Percentiles rank a stretch among this genome's conserved stretches.
These are phyloP conservation scores for Pharnaceum exiguum DNA, from an alignment of 148 eudicot species.

Conservation along the genomic window DNA sequence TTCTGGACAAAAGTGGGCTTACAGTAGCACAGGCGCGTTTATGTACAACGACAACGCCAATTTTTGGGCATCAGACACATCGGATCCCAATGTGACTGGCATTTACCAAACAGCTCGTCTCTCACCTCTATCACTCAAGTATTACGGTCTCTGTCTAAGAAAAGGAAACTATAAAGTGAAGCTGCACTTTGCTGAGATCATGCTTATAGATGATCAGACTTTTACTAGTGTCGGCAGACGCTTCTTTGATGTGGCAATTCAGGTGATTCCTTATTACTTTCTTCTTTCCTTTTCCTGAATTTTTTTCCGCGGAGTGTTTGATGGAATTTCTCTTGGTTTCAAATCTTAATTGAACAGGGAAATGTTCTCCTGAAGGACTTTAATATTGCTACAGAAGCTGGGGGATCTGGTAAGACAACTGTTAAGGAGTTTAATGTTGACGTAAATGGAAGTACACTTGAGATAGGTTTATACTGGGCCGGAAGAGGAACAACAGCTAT, in stretches of 20 bases:
- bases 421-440: constrained; percentile 30
- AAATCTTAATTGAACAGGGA: constrained; percentile 31
- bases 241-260: constrained; percentile 64
- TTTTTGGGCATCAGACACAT: constrained; percentile 28
- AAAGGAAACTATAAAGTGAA: constrained; percentile 61
- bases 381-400: constrained; percentile 55
- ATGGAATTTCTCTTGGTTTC: not conserved
- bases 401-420: constrained; percentile 51
- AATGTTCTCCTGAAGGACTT: constrained; percentile 45
- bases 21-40: constrained; percentile 64
- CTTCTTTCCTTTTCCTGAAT: too few species aligned
- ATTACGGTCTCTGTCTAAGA: constrained; percentile 61
- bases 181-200: constrained; percentile 75
- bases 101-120: constrained; percentile 61
- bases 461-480: constrained; percentile 74
- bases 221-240: constrained; percentile 61
- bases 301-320: not conserved
- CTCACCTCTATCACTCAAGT: constrained; percentile 63
- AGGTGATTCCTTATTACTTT: constrained; percentile 11
- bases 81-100: constrained; percentile 28
- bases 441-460: constrained; percentile 67
- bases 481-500: constrained; percentile 81
- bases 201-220: constrained; percentile 42
- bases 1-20: constrained; percentile 57
- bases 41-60: constrained; percentile 21